A percentile compares a stretch with the other conserved stretches of the same genome.
These are phyloP conservation scores for Colletotrichum truncatum DNA, from an alignment of 2,329 filamentous ascomycete species.

Conservation along the genomic window DNA sequence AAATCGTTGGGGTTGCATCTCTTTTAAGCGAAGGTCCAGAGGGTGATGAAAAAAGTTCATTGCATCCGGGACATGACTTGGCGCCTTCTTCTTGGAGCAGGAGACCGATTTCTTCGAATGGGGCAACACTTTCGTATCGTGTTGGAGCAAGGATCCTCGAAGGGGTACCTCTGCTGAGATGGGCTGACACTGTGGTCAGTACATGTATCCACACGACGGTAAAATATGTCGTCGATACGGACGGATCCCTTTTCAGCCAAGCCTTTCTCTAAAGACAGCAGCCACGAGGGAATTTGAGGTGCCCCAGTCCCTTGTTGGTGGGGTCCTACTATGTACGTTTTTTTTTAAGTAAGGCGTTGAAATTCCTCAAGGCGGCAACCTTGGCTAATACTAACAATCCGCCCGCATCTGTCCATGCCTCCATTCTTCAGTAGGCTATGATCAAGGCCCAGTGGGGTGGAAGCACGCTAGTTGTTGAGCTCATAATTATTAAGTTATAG, in stretches of 20 bases:
- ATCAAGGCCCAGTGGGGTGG: no score
- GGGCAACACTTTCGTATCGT: background rate
- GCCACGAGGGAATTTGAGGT: background rate
- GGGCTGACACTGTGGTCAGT: slow-evolving; percentile 1
- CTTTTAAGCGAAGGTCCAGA: slow-evolving; percentile 5
- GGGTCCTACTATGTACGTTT: no score
- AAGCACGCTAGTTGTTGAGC: no score
- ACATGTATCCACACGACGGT: background rate
- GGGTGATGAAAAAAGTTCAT: background rate
- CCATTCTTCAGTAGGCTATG: no score
- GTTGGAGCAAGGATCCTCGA: background rate
- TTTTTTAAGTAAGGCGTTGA: no score
- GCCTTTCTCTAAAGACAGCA: background rate
- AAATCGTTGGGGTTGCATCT: slow-evolving; percentile 11
- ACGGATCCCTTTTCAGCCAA: background rate
- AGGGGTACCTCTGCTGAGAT: background rate
- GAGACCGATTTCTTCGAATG: slow-evolving; percentile 1
- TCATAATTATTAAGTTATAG: no score
- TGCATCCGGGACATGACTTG: slow-evolving; percentile 17
- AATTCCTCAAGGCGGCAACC: no score
- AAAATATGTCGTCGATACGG: background rate
- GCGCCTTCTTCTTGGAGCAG: background rate
- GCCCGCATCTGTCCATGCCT: no score
- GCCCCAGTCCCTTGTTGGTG: no score
- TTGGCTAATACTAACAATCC: no score